Evolutionary conservation across 768 basidiomycete genomes (phyloP), one percentile per base, ranked within the genome.

Genomic region (Amanita exitialis): DNA sequence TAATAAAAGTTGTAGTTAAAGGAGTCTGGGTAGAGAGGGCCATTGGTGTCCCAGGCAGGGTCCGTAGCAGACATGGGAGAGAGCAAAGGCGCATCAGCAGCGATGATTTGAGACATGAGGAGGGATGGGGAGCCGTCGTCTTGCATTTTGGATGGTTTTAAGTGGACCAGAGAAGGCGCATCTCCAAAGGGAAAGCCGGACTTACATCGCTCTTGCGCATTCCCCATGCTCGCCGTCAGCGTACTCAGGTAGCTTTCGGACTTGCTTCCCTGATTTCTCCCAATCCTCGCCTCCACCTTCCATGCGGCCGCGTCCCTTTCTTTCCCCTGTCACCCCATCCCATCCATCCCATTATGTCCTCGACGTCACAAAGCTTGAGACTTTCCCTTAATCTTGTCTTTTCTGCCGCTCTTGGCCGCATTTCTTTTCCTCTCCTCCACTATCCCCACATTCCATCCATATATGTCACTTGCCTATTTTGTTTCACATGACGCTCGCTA

Each of bases 81-180:
- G 58, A 78, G 71, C 41, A 84, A 71, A 53, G 76, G 71, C 35
- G 76, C 73, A 68, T 86, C 82, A 57, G 63, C 60, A 47, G 77
- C 68, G 61, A 80, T 77, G 60, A 83, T 71, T 56, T 78, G 74
- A 57, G 80, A 77, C 74, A 80, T 78, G 59, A 73, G 61, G 45
- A 73, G 63, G 54, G 69, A 56, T 42, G 67, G 65, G 38, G 66
- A 68, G 53, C 55, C 25, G 12, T 48, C 47, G 47, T 48, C 47
- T 12, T 25, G 35, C 47, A 48, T 48, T 6, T 21, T 25, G 47
- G 47, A 48, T 25, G 47, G 47, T 51, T 51, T 51, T 44, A 51
- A 51, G 39, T 50, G 49, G 41, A 50, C 49, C 49, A 32, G 49
- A 50, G 48, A 49, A 49, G 49, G 28, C 39, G 36, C 38, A 42